phyloP scores from a whole-genome alignment of 2,329 filamentous ascomycete genomes.

The Cladosporium austrohemisphaericum region DNA sequence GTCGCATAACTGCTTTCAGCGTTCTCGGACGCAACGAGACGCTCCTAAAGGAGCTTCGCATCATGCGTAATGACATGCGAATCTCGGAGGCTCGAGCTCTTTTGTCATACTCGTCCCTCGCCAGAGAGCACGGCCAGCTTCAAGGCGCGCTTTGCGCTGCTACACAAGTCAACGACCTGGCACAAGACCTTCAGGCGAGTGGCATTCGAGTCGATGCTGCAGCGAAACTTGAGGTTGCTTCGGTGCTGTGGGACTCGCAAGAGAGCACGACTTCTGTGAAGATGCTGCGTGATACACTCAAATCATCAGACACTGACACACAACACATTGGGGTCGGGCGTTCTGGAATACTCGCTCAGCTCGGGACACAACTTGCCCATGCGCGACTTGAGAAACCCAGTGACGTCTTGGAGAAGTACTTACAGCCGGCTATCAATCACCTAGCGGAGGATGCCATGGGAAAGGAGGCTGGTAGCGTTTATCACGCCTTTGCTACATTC shows the following conservation, averaged over 20 bases:
- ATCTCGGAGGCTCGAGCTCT: conserved; percentile 74
- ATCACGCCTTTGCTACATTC: conserved; percentile 90
- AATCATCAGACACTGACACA: conserved; percentile 57
- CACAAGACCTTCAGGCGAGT: conserved; percentile 64
- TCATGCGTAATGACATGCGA: conserved; percentile 62
- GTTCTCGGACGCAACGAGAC: conserved; percentile 68
- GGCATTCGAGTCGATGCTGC: conserved; percentile 74
- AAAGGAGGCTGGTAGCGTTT: conserved; percentile 78
- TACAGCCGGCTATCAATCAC: conserved; percentile 78
- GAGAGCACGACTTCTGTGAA: conserved; percentile 85
- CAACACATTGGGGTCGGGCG: conserved; percentile 70
- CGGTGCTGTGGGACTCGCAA: conserved; percentile 89
- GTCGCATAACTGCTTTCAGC: conserved; percentile 76
- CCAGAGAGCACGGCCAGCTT: conserved; percentile 72
- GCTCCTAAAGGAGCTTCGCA: conserved; percentile 57
- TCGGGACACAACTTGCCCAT: conserved; percentile 84
- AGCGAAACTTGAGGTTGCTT: conserved; percentile 77
- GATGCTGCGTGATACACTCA: conserved; percentile 74
- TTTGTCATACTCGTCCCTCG: conserved; percentile 69
- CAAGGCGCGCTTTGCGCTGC: conserved; percentile 86
- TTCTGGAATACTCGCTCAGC: conserved; percentile 77
- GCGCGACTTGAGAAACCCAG: conserved; percentile 89
- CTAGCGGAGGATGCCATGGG: conserved; percentile 66
- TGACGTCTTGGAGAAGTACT: conserved; percentile 79
- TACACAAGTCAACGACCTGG: conserved; percentile 74